phyloP scores from a whole-genome alignment of 495 filamentous ascomycete genomes.

The Tuber magnatum region DNA sequence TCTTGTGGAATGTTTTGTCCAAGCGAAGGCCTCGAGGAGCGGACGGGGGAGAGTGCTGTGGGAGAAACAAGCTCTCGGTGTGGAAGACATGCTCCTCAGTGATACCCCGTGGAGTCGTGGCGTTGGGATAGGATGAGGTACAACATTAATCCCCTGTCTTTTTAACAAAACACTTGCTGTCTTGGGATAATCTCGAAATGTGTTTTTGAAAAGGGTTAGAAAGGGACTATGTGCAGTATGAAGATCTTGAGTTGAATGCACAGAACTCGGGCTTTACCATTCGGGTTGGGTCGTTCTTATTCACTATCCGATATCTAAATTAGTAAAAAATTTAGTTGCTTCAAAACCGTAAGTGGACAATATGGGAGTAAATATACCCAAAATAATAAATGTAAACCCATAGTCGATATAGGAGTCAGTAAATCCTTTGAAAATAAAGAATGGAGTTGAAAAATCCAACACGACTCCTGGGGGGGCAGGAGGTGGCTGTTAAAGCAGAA shows the following conservation, averaged over 20 bases:
- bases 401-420: too few species aligned
- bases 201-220: too few species aligned
- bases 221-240: not conserved
- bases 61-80: not conserved
- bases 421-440: too few species aligned
- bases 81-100: not conserved
- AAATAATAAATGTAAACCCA: too few species aligned
- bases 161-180: slow-evolving; percentile 3
- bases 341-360: not conserved
- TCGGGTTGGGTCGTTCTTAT: too few species aligned
- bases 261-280: too few species aligned
- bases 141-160: slow-evolving; percentile 3
- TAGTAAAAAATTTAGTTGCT: too few species aligned
- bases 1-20: not conserved
- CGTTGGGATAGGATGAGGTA: not conserved
- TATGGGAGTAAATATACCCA: slow-evolving; percentile 14
- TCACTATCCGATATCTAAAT: slow-evolving; percentile 12
- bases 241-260: not conserved
- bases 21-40: not conserved
- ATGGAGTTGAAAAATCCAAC: too few species aligned
- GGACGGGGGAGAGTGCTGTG: not conserved
- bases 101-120: not conserved
- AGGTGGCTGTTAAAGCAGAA: too few species aligned
- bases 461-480: too few species aligned
- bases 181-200: too few species aligned